Percentiles rank a stretch among this genome's conserved stretches.
These are phyloP conservation scores for Tylopilus cervinicoccineus DNA, from an alignment of 768 basidiomycete species.

Conservation along the genomic window DNA sequence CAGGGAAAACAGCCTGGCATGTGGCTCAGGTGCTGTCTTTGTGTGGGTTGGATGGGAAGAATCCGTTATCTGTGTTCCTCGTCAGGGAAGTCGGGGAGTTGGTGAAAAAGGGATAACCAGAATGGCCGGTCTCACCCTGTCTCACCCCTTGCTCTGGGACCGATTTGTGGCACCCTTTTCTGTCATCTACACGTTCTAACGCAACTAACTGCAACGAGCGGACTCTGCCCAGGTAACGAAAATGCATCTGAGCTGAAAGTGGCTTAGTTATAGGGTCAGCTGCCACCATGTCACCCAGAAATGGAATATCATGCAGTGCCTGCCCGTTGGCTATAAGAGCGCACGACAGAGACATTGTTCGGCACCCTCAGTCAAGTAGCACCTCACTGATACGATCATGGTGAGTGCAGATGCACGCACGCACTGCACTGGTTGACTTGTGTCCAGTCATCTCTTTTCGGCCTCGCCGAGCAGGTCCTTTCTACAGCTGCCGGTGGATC, in stretches of 20 bases:
- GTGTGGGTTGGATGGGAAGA: too few relatives aligned
- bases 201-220: background rate
- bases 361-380: constrained; percentile 5
- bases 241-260: background rate
- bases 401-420: constrained; percentile 9
- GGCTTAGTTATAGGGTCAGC: constrained; percentile 7
- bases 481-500: constrained; percentile 39
- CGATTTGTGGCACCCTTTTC: background rate
- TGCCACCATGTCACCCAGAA: constrained; percentile 20
- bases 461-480: constrained; percentile 65
- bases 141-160: background rate
- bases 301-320: constrained; percentile 20
- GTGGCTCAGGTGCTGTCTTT: too few relatives aligned
- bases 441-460: constrained; percentile 59
- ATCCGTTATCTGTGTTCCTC: too few relatives aligned
- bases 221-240: background rate
- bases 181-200: too few relatives aligned
- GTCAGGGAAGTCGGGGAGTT: too few relatives aligned
- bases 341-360: constrained; percentile 6
- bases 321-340: constrained; percentile 11
- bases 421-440: background rate
- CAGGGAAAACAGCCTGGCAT: too few relatives aligned
- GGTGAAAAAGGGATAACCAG: background rate
- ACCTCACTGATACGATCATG: constrained; percentile 17
- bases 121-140: background rate